phyloP scores from a whole-genome alignment of 495 filamentous ascomycete genomes.

The Echria macrotheca region DNA sequence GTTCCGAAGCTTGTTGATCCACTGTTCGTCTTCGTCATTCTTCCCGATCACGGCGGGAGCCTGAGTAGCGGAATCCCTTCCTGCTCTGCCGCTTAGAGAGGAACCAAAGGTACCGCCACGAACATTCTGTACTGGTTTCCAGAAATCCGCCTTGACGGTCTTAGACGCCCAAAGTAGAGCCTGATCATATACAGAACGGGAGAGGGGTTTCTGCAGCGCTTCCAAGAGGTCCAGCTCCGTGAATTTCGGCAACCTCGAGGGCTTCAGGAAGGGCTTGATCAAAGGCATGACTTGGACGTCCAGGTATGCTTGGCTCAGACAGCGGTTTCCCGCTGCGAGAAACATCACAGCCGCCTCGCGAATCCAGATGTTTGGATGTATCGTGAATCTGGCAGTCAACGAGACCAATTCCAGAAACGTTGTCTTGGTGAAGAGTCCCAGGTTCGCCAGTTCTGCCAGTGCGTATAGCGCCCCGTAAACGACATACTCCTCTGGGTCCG shows the following conservation, averaged over 20 bases:
- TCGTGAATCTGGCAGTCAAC: slow-evolving; percentile 72
- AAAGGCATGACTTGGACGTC: slow-evolving; percentile 77
- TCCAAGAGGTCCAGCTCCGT: slow-evolving; percentile 73
- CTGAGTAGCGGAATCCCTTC: slow-evolving; percentile 47
- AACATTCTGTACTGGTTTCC: slow-evolving; percentile 66
- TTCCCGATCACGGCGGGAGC: slow-evolving; percentile 47
- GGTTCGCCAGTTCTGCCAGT: slow-evolving; percentile 79
- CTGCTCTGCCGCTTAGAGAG: no score
- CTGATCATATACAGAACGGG: slow-evolving; percentile 73
- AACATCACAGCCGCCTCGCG: slow-evolving; percentile 82
- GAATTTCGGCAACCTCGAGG: slow-evolving; percentile 52
- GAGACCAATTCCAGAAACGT: slow-evolving; percentile 84
- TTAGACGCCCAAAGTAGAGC: slow-evolving; percentile 82
- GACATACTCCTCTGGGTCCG: slow-evolving; percentile 92
- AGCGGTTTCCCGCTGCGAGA: slow-evolving; percentile 67
- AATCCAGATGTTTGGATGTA: slow-evolving; percentile 95
- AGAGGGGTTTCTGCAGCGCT: slow-evolving; percentile 75
- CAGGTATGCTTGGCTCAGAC: slow-evolving; percentile 74
- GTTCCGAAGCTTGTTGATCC: slow-evolving; percentile 77
- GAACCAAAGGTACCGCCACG: no score
- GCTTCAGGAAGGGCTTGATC: slow-evolving; percentile 75
- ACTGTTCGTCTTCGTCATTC: slow-evolving; percentile 96
- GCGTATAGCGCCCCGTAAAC: slow-evolving; percentile 86
- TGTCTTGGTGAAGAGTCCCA: slow-evolving; percentile 79
- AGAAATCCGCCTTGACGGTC: slow-evolving; percentile 73